Evolutionary conservation across 163 green algal genomes (phyloP), one percentile per base, ranked within the genome.

Genomic region (Coccomyxa subellipsoidea): DNA sequence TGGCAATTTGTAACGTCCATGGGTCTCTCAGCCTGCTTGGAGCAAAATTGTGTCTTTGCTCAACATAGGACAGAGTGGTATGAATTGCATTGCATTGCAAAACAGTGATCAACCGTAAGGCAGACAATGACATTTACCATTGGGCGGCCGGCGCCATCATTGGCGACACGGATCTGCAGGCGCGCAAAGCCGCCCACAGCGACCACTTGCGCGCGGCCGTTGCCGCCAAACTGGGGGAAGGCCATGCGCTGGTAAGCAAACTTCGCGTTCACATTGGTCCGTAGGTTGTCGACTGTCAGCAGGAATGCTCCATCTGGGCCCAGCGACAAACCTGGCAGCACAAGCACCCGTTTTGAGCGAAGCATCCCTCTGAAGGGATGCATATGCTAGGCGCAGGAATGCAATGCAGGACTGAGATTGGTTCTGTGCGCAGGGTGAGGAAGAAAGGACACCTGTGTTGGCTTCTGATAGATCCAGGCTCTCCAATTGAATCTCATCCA

Each of bases 291-390:
- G 25, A 82, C 66, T 23, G 10, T 29, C 36, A 82, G 66, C 37
- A 78, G 8, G 10, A 82, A 38, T 7, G 59, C 36, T 5, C 79
- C 66, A 70, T 82, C 79, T 15, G 59, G 31, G 4, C 79, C 79
- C 12, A 82, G 79, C 5, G 37, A 23, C 59, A 82, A 27, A 15
- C 79, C 79, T 59, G 47, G 47, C 47, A 59, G 47, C 47, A 7
- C n/a, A n/a, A n/a, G n/a, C n/a, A n/a, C n/a, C n/a, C n/a, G n/a
- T n/a, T n/a, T n/a, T n/a, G n/a, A n/a, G n/a, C n/a, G n/a, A n/a
- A n/a, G n/a, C n/a, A n/a, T n/a, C n/a, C n/a, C n/a, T n/a, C 3
- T 6, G 21, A 18, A 59, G 8, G 47, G 47, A 59, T 6, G 47
- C 47, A 59, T 12, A 59, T 12, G 47, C 4, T 59, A 59, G 47